Evolutionary conservation across 139 green algal genomes (phyloP), one percentile per base, ranked within the genome.

Genomic region (Nannochloris sp.): DNA sequence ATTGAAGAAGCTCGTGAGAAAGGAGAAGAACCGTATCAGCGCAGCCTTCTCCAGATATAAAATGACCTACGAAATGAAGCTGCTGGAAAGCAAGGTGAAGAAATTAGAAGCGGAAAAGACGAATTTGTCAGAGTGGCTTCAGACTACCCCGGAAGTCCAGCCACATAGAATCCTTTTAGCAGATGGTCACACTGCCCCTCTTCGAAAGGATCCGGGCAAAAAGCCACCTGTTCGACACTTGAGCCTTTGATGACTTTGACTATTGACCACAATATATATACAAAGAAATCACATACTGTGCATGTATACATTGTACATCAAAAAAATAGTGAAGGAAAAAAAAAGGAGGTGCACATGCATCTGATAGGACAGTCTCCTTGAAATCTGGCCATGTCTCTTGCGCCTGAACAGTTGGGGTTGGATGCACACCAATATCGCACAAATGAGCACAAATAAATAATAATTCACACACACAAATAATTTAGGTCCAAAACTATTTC

Each of bases 1-100:
- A 23, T 31, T 64, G 7, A 50, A 51, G 25, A 64, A 64, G 27
- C 23, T 64, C 18, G 57, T 64, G 15, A 50, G 57, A 50, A 64
- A 64, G 7, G 57, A 64, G 23, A 64, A 64, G 57, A 64, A 64
- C 21, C 19, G 57, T n/a, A 64, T 64, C 7, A 49, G 21, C n/a
- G 57, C 57, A 27, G 57, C 57, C 15, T 31, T 64, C n/a, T 64
- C 57, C 19, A 27, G 57, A 24, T 27, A 18, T 19, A 27, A 31
- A 16, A 51, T 16, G 15, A 23, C n/a, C n/a, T 31, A 64, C 11
- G 19, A 64, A 18, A 64, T 11, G 19, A 31, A 11, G 7, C 5
- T 18, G 19, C 57, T 64, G 6, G 57, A 64, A 51, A 25, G 40
- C 21, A 10, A 31, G 34, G 23, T 64, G 19, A 58, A 51, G 8